Evolutionary conservation across 192 early-diverging fungal genomes (phyloP), one percentile per base, ranked within the genome.

Genomic region (Diversispora epigaea): DNA sequence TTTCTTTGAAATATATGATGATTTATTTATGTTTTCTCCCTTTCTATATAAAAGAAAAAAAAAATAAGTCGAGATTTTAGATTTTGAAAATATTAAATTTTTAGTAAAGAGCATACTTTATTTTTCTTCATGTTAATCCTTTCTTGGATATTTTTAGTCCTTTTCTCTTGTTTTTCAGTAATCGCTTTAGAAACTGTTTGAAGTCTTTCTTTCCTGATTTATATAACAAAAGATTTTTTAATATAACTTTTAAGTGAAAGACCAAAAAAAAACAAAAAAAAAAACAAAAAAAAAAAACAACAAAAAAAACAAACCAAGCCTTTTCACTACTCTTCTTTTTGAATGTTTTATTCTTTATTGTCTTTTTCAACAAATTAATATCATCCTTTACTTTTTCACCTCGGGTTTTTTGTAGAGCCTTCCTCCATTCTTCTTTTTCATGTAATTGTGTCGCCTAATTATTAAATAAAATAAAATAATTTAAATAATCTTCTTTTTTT

Each of bases 371-470:
- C 50, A 96, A 81, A 78, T 90, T 93, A 68, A 89, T 77, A 58
- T 98, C 93, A 79, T 98, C 96, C 82, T 95, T 94, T 70, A 96
- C 86, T 83, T 95, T 96, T 77, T 95, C 92, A 74, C 96, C 96
- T 73, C 87, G 83, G 3, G 96, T 95, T 80, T 90, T 84, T 65
- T 89, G 86, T 64, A 92, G 61, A 5, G 91, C 89, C 82, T 93
- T 94, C 71, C 81, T 81, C 96, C 96, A 98, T 19, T 87, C 86
- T 58, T 88, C 86, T 75, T 89, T 93, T 73, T 95, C 92, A 73
- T 89, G 84, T 60, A 96, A 76, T 32, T 79, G 67, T 44, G 81
- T 80, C 12, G 93, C 93, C 78, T 79, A 77, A 40, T 41, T 12
- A n/a, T 64, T 32, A 19, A 6, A 44, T 12, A n/a, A n/a, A n/a